These are phyloP conservation scores for Protomyces macrosporus DNA, from an alignment of 1,139 yeast species.

Conservation along the genomic window DNA sequence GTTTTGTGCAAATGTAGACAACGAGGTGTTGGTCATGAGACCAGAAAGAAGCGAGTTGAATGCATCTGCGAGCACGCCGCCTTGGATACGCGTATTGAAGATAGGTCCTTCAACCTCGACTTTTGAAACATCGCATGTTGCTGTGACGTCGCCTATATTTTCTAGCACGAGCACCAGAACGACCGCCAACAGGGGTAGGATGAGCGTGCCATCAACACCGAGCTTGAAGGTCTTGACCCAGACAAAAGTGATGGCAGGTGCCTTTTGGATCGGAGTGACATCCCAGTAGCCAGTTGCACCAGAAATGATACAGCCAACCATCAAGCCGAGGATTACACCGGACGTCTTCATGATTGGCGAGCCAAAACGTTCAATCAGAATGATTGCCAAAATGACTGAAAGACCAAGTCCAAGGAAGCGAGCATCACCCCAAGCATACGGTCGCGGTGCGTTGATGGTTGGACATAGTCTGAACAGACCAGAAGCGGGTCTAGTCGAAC, in stretches of 20 bases:
- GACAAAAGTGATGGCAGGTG: conserved; percentile 78
- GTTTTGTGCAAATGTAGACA: conserved; percentile 86
- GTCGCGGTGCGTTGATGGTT: conserved; percentile 46
- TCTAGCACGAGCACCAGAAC: conserved; percentile 80
- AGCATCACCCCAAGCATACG: conserved; percentile 77
- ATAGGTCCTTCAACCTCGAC: conserved; percentile 71
- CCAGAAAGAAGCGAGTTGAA: conserved; percentile 68
- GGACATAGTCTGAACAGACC: conserved; percentile 45
- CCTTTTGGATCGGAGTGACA: conserved; percentile 50
- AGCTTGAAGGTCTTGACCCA: conserved; percentile 83
- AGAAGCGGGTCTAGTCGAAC: conserved; percentile 43
- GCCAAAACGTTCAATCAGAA: conserved; percentile 77
- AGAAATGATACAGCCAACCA: conserved; percentile 85
- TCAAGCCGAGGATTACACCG: conserved; percentile 76
- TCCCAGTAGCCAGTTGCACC: conserved; percentile 84
- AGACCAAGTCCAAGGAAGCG: conserved; percentile 81
- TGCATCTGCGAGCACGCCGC: conserved; percentile 81
- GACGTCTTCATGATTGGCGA: conserved; percentile 93
- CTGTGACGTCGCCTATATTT: conserved; percentile 88
- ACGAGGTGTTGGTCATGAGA: conserved; percentile 56
- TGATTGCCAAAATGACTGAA: conserved; percentile 66
- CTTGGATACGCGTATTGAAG: conserved; percentile 82
- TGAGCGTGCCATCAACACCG: conserved; percentile 71
- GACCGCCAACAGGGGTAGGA: conserved; percentile 75
- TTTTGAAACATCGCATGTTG: conserved; percentile 84